Conservation (phyloP, 2,329 filamentous ascomycete genomes). For the Penicillium sp. region DNA sequence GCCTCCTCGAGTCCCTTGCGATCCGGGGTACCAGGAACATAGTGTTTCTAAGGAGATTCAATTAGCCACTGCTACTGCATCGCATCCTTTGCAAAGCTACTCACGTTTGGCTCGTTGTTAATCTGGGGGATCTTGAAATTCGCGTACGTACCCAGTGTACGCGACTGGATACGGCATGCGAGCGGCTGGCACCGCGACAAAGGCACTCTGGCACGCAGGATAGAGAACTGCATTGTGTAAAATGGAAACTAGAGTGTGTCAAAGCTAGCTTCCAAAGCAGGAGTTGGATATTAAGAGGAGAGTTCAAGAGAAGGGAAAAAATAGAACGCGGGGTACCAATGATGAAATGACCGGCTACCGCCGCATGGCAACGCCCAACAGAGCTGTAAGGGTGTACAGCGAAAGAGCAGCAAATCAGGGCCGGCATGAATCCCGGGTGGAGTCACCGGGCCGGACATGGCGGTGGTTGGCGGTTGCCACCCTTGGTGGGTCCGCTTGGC, state of each 20-base stretch:
- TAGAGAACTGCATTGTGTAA: constrained; percentile 35
- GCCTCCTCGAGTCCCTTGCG: constrained; percentile 76
- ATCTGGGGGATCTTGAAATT: constrained; percentile 86
- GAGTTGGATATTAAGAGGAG: constrained; percentile 4
- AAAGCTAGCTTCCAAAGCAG: constrained; percentile 1
- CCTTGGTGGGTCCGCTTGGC: too few relatives aligned
- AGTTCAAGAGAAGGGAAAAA: constrained; percentile 13
- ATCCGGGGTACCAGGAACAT: constrained; percentile 80
- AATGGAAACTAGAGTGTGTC: constrained; percentile 2
- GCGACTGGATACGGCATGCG: constrained; percentile 25
- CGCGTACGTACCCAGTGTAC: constrained; percentile 65
- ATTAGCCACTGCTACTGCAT: background rate
- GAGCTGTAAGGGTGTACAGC: too few relatives aligned
- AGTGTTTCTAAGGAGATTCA: constrained; percentile 71
- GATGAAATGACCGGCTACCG: constrained; percentile 26
- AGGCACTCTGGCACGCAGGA: constrained; percentile 33
- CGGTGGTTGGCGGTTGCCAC: background rate
- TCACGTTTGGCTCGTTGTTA: constrained; percentile 92
- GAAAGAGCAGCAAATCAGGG: constrained; percentile 14
- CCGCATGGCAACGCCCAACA: constrained; percentile 9
- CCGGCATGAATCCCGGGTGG: constrained; percentile 18
- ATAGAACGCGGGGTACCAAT: constrained; percentile 33
- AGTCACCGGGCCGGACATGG: constrained; percentile 22
- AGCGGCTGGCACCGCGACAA: constrained; percentile 24
- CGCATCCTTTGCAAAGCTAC: constrained; percentile 40